Conservation (phyloP, 2,329 filamentous ascomycete genomes). For the Fragosphaeria purpurea region DNA sequence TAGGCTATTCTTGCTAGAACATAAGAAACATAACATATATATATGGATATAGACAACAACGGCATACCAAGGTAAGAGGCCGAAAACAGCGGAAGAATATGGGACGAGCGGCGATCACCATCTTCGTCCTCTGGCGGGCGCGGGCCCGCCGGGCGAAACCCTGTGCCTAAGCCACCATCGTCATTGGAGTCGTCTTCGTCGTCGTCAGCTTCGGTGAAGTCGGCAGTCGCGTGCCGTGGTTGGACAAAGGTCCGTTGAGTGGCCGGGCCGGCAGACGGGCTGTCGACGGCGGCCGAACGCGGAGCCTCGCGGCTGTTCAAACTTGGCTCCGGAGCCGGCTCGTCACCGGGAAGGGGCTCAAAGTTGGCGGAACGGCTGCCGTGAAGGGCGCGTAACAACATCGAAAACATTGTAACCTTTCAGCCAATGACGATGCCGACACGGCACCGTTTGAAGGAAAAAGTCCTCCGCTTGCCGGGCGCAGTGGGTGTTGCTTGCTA, state of each 20-base stretch:
- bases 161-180: conserved; percentile 27
- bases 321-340: conserved; percentile 11
- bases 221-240: conserved; percentile 47
- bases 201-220: conserved; percentile 56
- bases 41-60: not conserved
- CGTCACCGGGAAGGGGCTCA: conserved; percentile 9
- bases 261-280: conserved; percentile 15
- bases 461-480: too few relatives aligned
- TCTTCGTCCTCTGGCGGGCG: conserved; percentile 25
- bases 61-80: conserved; percentile 60
- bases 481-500: too few relatives aligned
- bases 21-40: not conserved
- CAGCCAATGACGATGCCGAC: too few relatives aligned
- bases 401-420: conserved; percentile 19
- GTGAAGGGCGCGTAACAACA: conserved; percentile 22
- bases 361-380: conserved; percentile 15
- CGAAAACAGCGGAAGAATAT: conserved; percentile 67
- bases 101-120: conserved; percentile 16
- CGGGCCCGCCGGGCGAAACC: conserved; percentile 17
- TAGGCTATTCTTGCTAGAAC: not conserved
- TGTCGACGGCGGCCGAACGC: not conserved
- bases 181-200: conserved; percentile 31
- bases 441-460: too few relatives aligned
- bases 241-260: conserved; percentile 24
- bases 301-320: conserved; percentile 13